Conservation (phyloP, 2,329 filamentous ascomycete genomes). For the Madurella fahalii region DNA sequence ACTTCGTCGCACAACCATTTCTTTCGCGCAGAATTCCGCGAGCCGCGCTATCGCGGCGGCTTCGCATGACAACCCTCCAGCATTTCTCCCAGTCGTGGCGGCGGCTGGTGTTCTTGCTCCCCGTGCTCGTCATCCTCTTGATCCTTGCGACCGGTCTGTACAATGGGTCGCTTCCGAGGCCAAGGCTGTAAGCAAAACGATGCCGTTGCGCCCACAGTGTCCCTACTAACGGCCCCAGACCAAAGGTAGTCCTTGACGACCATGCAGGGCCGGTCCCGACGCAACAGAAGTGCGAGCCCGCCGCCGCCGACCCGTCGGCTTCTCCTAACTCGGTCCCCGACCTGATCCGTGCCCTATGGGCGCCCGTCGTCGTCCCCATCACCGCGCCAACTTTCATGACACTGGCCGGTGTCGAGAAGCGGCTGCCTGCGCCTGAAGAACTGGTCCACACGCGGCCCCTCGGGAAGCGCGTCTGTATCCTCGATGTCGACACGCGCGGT, state of each 20-base stretch:
- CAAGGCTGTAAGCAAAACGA: slow-evolving; percentile 15
- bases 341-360: slow-evolving; percentile 22
- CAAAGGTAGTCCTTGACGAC: slow-evolving; percentile 16
- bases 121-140: slow-evolving; percentile 11
- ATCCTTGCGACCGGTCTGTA: slow-evolving; percentile 17
- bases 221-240: slow-evolving; percentile 8
- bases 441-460: slow-evolving; percentile 32
- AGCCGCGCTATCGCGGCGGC: neutral
- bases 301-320: slow-evolving; percentile 2
- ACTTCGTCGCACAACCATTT: too few species aligned
- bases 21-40: too few species aligned
- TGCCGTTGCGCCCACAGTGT: neutral
- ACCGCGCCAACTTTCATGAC: slow-evolving; percentile 19
- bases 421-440: slow-evolving; percentile 18
- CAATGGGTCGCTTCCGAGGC: slow-evolving; percentile 18
- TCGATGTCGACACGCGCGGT: slow-evolving; percentile 42
- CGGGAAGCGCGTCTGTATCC: slow-evolving; percentile 41
- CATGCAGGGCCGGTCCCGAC: neutral
- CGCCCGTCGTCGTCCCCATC: slow-evolving; percentile 22
- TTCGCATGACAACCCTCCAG: slow-evolving; percentile 18
- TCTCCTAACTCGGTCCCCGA: slow-evolving; percentile 7
- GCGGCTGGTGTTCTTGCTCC: slow-evolving; percentile 18
- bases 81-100: slow-evolving; percentile 21
- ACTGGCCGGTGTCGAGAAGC: slow-evolving; percentile 18
- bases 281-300: slow-evolving; percentile 4